phyloP scores from a whole-genome alignment of 148 eudicot genomes.

The Hydrangea macrophylla region DNA sequence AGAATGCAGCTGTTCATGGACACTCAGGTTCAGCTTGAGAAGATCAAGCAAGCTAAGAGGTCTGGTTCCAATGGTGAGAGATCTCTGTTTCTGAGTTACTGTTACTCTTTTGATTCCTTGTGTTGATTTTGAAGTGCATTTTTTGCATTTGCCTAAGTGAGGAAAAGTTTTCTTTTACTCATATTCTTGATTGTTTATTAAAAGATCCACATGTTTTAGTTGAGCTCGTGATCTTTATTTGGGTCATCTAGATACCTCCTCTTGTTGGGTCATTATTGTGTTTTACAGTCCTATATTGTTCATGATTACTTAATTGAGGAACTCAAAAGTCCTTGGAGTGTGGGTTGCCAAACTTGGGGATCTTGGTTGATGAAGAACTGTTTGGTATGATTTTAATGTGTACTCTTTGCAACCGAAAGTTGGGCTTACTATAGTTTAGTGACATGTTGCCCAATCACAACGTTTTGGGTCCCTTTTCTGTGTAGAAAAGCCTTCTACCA shows the following conservation, averaged over 20 bases:
- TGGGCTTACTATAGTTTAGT: too few relatives aligned
- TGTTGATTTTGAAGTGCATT: background rate
- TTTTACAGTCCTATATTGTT: background rate
- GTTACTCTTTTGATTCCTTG: background rate
- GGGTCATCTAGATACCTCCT: background rate
- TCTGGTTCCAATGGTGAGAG: conserved; percentile 60
- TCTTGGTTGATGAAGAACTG: background rate
- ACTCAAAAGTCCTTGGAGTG: too few relatives aligned
- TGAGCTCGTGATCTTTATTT: background rate
- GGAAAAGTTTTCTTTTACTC: background rate
- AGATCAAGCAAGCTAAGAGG: conserved; percentile 51
- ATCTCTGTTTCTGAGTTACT: background rate
- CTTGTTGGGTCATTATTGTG: background rate
- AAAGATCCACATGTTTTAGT: background rate
- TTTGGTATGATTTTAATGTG: background rate
- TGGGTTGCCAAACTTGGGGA: too few relatives aligned
- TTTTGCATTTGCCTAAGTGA: too few relatives aligned
- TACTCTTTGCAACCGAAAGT: too few relatives aligned
- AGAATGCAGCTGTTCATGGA: conserved; percentile 83
- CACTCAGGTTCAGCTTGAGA: conserved; percentile 75
- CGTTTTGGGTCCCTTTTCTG: too few relatives aligned
- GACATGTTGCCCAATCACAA: too few relatives aligned
- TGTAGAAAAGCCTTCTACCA: too few relatives aligned
- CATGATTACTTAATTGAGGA: too few relatives aligned
- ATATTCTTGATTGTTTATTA: background rate